Conservation (phyloP, 441 rosid species). For the Flueggea neowawraea region DNA sequence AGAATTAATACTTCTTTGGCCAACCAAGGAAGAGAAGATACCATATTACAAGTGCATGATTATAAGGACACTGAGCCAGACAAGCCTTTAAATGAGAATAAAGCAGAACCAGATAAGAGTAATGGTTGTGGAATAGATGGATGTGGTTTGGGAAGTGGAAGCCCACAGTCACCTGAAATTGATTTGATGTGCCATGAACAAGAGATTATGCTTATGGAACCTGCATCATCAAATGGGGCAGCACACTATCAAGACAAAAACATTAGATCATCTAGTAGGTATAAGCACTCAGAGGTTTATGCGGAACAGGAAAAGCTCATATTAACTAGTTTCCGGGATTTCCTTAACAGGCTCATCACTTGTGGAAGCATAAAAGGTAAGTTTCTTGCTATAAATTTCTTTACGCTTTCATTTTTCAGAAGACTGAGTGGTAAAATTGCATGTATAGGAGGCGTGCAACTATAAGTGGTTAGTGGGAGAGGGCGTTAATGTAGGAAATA, state of each 20-base stretch:
- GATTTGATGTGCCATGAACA: slow-evolving; percentile 64
- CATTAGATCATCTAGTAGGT: slow-evolving; percentile 19
- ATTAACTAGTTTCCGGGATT: slow-evolving; percentile 56
- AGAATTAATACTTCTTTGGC: slow-evolving; percentile 8
- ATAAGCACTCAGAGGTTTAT: slow-evolving; percentile 39
- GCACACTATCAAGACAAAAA: slow-evolving; percentile 14
- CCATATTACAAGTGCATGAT: slow-evolving; percentile 13
- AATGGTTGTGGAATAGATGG: slow-evolving; percentile 23
- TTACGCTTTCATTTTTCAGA: not conserved
- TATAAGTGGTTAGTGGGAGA: too few species aligned
- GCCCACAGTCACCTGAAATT: slow-evolving; percentile 46
- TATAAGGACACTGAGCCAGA: slow-evolving; percentile 24
- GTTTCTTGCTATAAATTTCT: slow-evolving; percentile 5
- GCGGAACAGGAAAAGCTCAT: slow-evolving; percentile 64
- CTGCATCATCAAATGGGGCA: slow-evolving; percentile 28
- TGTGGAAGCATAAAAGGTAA: slow-evolving; percentile 58
- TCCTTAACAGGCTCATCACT: slow-evolving; percentile 49
- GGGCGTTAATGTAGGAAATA: too few species aligned
- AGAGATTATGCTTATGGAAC: slow-evolving; percentile 29
- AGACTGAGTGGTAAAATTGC: too few species aligned
- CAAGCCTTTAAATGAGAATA: slow-evolving; percentile 21
- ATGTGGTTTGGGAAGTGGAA: slow-evolving; percentile 29
- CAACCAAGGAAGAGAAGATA: slow-evolving; percentile 20
- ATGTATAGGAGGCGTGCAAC: too few species aligned
- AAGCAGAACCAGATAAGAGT: slow-evolving; percentile 24